Conservation (phyloP, 2,329 filamentous ascomycete species). For the Beauveria medogensis region DNA sequence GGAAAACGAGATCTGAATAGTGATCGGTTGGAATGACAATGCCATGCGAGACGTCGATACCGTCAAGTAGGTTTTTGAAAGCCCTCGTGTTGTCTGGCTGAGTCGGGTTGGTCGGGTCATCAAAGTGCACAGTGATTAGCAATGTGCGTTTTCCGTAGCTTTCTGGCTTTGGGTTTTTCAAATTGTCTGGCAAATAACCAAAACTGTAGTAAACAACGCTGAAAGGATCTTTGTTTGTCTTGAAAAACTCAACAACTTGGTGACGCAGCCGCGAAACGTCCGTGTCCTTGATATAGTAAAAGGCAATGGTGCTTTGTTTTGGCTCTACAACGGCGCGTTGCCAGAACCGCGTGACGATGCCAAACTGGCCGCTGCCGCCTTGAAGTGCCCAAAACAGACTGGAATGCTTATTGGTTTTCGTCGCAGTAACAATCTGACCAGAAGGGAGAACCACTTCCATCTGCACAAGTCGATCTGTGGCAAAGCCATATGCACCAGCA, state of each 20-base stretch:
- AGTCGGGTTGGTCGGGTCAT: neutral
- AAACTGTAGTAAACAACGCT: constrained; percentile 9
- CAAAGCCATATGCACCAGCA: constrained; percentile 34
- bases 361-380: constrained; percentile 32
- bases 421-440: constrained; percentile 35
- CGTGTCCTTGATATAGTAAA: constrained; percentile 8
- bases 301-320: constrained; percentile 4
- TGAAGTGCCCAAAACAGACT: constrained; percentile 21
- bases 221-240: constrained; percentile 4
- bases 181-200: neutral
- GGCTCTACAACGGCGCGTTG: constrained; percentile 6
- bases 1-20: constrained; percentile 2
- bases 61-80: neutral
- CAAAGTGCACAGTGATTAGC: constrained; percentile 7
- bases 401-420: constrained; percentile 18
- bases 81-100: neutral
- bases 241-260: constrained; percentile 7
- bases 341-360: constrained; percentile 20
- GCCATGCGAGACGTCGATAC: neutral
- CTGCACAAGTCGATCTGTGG: constrained; percentile 33
- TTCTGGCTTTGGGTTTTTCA: neutral
- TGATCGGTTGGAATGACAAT: neutral
- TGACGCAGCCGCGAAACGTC: neutral
- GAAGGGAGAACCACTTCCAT: constrained; percentile 39
- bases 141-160: constrained; percentile 4